A percentile compares a stretch with the other conserved stretches of the same genome.
These are phyloP conservation scores for Teunomyces stri DNA, from an alignment of 805 yeast species.

Conservation along the genomic window DNA sequence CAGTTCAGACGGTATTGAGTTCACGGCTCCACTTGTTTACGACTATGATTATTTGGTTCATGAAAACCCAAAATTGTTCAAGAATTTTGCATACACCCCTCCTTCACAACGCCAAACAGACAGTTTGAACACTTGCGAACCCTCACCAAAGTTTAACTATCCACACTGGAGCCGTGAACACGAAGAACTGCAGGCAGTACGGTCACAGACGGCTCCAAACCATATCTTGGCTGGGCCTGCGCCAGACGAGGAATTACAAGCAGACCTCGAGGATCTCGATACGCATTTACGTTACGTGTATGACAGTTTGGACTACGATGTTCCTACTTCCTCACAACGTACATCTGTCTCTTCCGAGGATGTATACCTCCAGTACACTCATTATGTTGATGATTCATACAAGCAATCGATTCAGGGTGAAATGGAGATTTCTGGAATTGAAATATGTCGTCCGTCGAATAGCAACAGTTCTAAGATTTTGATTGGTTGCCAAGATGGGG, in stretches of 20 bases:
- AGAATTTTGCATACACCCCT: slow-evolving; percentile 33
- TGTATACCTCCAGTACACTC: slow-evolving; percentile 6
- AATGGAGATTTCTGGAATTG: slow-evolving; percentile 42
- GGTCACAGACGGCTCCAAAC: not conserved
- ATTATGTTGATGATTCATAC: slow-evolving; percentile 25
- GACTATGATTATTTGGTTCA: slow-evolving; percentile 39
- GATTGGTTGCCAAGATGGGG: slow-evolving; percentile 52
- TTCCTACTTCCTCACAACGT: slow-evolving; percentile 9
- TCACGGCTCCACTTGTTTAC: slow-evolving; percentile 36
- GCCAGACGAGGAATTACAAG: not conserved
- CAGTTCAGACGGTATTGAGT: slow-evolving; percentile 3
- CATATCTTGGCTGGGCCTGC: not conserved
- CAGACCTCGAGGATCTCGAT: slow-evolving; percentile 6
- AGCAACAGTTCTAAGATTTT: slow-evolving; percentile 25
- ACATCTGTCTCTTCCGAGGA: not conserved
- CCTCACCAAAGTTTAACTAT: slow-evolving; percentile 19
- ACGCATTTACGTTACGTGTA: slow-evolving; percentile 22
- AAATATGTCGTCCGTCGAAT: slow-evolving; percentile 21
- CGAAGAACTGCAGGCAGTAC: not conserved
- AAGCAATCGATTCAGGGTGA: slow-evolving; percentile 39
- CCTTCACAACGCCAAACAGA: slow-evolving; percentile 14
- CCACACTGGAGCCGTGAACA: slow-evolving; percentile 21
- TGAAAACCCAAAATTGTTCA: slow-evolving; percentile 37
- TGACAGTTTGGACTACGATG: slow-evolving; percentile 11
- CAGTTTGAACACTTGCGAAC: slow-evolving; percentile 8